Evolutionary conservation across 257 asterid genomes (phyloP).

Genomic region (Rhazya stricta): DNA sequence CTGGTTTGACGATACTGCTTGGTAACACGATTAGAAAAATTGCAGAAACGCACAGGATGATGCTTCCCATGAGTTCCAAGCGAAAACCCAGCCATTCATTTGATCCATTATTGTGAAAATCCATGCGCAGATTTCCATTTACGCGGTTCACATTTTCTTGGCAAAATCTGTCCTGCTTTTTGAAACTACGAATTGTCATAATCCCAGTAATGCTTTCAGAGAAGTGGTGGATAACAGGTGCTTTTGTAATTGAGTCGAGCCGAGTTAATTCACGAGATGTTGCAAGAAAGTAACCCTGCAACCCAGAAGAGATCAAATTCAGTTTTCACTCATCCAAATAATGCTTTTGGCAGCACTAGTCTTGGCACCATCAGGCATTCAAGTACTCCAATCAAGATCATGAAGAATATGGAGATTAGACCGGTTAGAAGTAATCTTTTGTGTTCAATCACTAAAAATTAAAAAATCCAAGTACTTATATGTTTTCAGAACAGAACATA

Average conservation of each 20-base stretch:
- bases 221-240: constrained; percentile 92
- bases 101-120: constrained; percentile 84
- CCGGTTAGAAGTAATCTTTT: background rate
- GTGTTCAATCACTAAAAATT: background rate
- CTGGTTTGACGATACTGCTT: constrained; percentile 90
- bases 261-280: constrained; percentile 94
- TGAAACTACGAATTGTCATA: constrained; percentile 82
- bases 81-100: constrained; percentile 98
- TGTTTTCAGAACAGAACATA: background rate
- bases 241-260: constrained; percentile 89
- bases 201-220: constrained; percentile 96
- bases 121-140: constrained; percentile 75
- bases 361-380: background rate
- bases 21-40: constrained; percentile 80
- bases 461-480: background rate
- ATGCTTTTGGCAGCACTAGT: background rate
- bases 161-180: constrained; percentile 66
- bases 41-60: constrained; percentile 77
- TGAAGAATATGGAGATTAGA: background rate
- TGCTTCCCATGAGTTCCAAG: constrained; percentile 70
- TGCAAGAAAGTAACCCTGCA: constrained; percentile 80
- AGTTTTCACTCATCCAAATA: no score
- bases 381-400: background rate
- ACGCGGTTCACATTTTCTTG: constrained; percentile 72
- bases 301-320: constrained; percentile 2